Evolutionary conservation across 1,284 basidiomycete species (phyloP), one percentile per base, ranked within the genome.

Genomic region (Leccinum griseonigrum): DNA sequence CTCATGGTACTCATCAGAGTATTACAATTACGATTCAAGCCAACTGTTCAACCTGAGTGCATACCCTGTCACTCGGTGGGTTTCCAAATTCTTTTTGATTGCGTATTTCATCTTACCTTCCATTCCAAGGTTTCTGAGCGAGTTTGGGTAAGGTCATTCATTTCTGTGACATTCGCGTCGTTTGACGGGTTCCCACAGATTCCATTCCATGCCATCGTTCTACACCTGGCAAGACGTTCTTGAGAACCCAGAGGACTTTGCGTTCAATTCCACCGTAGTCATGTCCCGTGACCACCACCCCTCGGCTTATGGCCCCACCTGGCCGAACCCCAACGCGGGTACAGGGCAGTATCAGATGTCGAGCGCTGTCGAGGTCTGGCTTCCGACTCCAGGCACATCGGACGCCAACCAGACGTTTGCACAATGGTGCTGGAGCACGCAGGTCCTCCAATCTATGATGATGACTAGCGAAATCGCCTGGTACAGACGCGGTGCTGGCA

Each of bases 381-480:
- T 85, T n/a, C 83, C 83, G 1, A 81, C 78, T 0, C 83, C 83
- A 1, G 72, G 70, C 29, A 83, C 82, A 1, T 62, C 75, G 14
- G 76, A 83, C 67, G 65, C 79, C 22, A 84, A 85, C 63, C 82
- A 85, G 7, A 52, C 50, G 7, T 52, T 52, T 52, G 50, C 28
- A 70, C 83, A 85, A 67, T 85, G 83, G 83, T 84, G 82, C 68
- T 86, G 79, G 76, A 85, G 83, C 65, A 84, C 82, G 3, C 83
- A 85, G 64, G 71, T 86, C 26, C 85, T 85, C 77, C 82, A 83
- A 64, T 75, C 79, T 11, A 79, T 86, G 77, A 80, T 38, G 28
- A n/a, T 31, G 28, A 7, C 11, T 6, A 3, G 4, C 28, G 50
- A 52, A 16, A 31, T 52, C 10, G 28, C 51, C 8, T 53, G 51